Evolutionary conservation across 1,284 basidiomycete genomes (phyloP).

Genomic region (Vanrija sp.): DNA sequence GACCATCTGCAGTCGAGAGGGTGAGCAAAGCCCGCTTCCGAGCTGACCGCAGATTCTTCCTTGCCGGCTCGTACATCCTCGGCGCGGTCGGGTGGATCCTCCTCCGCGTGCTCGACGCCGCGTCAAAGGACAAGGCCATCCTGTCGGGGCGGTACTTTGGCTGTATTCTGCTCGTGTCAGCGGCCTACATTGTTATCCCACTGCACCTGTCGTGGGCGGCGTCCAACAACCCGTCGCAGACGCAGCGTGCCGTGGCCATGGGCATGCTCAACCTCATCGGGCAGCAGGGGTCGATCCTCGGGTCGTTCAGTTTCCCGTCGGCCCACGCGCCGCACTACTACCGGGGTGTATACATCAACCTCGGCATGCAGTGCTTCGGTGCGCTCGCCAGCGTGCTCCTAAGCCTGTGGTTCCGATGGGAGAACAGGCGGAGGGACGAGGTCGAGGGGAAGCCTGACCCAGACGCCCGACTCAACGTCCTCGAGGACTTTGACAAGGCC

Average conservation of each 20-base stretch:
- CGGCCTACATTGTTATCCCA: constrained; percentile 43
- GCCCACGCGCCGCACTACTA: constrained; percentile 45
- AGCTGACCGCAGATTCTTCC: constrained; percentile 13
- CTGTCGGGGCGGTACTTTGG: constrained; percentile 46
- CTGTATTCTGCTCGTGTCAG: constrained; percentile 41
- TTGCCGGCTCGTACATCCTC: constrained; percentile 43
- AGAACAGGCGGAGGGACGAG: constrained; percentile 46
- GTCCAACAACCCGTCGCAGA: constrained; percentile 17
- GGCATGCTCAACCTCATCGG: constrained; percentile 44
- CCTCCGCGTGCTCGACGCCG: constrained; percentile 36
- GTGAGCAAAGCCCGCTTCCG: background rate
- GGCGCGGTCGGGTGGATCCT: constrained; percentile 48
- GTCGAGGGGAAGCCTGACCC: constrained; percentile 31
- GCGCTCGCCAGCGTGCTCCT: constrained; percentile 35
- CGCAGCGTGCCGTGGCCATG: constrained; percentile 36
- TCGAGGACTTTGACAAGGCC: too few relatives aligned
- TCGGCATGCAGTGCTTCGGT: constrained; percentile 46
- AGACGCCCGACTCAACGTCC: background rate
- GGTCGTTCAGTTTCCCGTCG: constrained; percentile 41
- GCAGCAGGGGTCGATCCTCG: constrained; percentile 39
- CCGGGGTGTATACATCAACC: constrained; percentile 47
- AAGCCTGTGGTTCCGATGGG: constrained; percentile 43
- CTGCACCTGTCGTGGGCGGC: constrained; percentile 4
- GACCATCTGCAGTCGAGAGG: background rate
- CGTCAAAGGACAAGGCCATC: constrained; percentile 15